Evolutionary conservation across 225 moss, liverwort and hornwort species (phyloP).

Genomic region (Ulota crispa): DNA sequence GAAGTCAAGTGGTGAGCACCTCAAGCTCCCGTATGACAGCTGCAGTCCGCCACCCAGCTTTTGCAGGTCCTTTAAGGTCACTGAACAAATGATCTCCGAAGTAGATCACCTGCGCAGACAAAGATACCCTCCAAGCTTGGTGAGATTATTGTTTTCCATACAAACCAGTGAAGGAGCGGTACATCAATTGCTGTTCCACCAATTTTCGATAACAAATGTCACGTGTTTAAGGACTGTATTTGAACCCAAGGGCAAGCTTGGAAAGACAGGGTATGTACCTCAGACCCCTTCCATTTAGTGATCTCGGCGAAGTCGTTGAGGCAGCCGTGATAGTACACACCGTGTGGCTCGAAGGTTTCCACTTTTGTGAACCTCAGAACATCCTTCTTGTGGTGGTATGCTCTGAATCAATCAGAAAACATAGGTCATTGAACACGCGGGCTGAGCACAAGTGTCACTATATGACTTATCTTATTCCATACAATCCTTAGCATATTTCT

Average conservation of each 20-base stretch:
- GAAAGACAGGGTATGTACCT: slow-evolving; percentile 48
- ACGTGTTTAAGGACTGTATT: background rate
- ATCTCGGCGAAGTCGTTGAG: slow-evolving; percentile 73
- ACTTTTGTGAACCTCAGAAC: slow-evolving; percentile 78
- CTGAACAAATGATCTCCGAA: slow-evolving; percentile 97
- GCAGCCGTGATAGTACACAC: slow-evolving; percentile 97
- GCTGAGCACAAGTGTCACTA: background rate
- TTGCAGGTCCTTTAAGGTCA: slow-evolving; percentile 90
- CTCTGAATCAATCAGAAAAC: slow-evolving; percentile 24
- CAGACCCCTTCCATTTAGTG: slow-evolving; percentile 87
- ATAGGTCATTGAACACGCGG: background rate
- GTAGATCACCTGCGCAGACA: slow-evolving; percentile 70
- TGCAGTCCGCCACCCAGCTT: slow-evolving; percentile 97
- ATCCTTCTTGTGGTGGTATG: slow-evolving; percentile 77
- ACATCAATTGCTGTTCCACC: background rate
- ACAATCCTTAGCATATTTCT: background rate
- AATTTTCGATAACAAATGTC: background rate
- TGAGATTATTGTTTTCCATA: slow-evolving; percentile 7
- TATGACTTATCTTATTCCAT: background rate
- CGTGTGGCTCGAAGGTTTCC: slow-evolving; percentile 65
- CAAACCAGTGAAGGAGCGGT: background rate
- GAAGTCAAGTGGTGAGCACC: slow-evolving; percentile 35
- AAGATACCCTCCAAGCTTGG: slow-evolving; percentile 1
- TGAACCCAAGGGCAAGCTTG: background rate
- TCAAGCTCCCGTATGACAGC: slow-evolving; percentile 95